Conservation (phyloP, 495 filamentous ascomycete species). For the Aspergillus baeticus region DNA sequence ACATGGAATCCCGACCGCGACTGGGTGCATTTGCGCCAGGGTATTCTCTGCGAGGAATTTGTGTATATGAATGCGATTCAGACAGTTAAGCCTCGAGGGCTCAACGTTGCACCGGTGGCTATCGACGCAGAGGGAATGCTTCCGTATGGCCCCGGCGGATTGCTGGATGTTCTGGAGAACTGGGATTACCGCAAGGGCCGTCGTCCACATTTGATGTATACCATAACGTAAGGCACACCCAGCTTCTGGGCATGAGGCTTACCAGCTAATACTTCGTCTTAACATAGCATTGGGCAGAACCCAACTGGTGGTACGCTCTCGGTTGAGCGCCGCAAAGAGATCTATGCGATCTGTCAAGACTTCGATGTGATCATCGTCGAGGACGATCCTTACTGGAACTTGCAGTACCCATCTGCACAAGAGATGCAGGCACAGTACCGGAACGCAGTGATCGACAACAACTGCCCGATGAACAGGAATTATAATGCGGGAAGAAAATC, state of each 20-base stretch:
- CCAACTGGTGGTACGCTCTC: conserved; percentile 76
- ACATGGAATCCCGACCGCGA: conserved; percentile 69
- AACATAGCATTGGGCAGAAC: conserved; percentile 78
- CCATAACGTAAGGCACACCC: conserved; percentile 69
- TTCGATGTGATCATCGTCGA: conserved; percentile 93
- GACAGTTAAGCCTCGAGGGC: conserved; percentile 63
- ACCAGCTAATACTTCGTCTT: conserved; percentile 10
- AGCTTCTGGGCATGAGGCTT: background rate
- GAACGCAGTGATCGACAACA: conserved; percentile 20
- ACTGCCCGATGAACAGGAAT: conserved; percentile 23
- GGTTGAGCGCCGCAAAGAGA: conserved; percentile 66
- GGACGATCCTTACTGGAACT: conserved; percentile 95
- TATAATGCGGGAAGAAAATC: conserved; percentile 52
- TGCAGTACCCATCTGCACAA: conserved; percentile 77
- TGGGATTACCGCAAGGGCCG: conserved; percentile 75
- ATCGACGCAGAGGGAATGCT: conserved; percentile 80
- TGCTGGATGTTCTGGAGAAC: conserved; percentile 74
- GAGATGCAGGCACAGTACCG: conserved; percentile 33
- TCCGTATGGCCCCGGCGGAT: conserved; percentile 61
- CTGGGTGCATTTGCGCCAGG: conserved; percentile 64
- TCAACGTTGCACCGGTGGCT: conserved; percentile 68
- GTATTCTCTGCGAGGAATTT: conserved; percentile 73
- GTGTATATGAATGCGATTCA: conserved; percentile 73
- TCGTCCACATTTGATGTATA: conserved; percentile 84
- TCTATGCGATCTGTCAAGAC: conserved; percentile 77